Base-by-base conservation (phyloP, 1,284 basidiomycete species). In the Leccinum pachyderme region DNA sequence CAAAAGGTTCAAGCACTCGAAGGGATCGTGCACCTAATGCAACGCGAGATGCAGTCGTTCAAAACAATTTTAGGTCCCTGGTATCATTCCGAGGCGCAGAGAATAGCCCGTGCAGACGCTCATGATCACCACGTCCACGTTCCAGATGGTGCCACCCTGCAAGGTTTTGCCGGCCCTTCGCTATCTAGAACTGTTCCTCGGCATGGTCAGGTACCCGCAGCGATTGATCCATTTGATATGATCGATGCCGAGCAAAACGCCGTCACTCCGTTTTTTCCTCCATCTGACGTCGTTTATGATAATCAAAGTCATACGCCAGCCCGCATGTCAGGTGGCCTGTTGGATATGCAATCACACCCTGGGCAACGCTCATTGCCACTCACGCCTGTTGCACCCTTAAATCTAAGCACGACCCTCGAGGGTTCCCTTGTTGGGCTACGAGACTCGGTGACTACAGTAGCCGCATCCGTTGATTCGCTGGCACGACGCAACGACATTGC, bases 21-120 rank as follows among this genome's bases (percentile, higher is more conserved):
- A 62, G 75, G 75, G 6, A 69, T 75, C 2, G 61, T 84, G 29
- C 73, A 77, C 25, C 68, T 69, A 5, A 70, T 82, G 63, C 76
- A 73, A 50, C 74, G 73, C 37, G 87, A 90, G 52, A 70, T 88
- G 62, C 71, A 72, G 12, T 69, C 70, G 7, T 72, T 81, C 29
- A 80, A 79, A 61, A 66, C 63, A 13, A 77, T 77, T 5, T 67
- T 90, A n/a, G 86, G 86, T 0, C 87, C 87, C 1, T 90, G 87
- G 87, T 81, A 78, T 61, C 71, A 73, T 35, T 57, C 58, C 58
- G 61, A 69, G n/a, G 51, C 22, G 39, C 63, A 68, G 13, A 55
- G 59, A 43, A 49, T 54, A 27, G 53, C 32, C 33, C 57, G 49
- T 35, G 35, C 32, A 12, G 60, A 64, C 43, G 35, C 15, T 24